Base-by-base conservation (phyloP, 352 stramenopile genomes). In the Aphanomyces cochlioides region DNA sequence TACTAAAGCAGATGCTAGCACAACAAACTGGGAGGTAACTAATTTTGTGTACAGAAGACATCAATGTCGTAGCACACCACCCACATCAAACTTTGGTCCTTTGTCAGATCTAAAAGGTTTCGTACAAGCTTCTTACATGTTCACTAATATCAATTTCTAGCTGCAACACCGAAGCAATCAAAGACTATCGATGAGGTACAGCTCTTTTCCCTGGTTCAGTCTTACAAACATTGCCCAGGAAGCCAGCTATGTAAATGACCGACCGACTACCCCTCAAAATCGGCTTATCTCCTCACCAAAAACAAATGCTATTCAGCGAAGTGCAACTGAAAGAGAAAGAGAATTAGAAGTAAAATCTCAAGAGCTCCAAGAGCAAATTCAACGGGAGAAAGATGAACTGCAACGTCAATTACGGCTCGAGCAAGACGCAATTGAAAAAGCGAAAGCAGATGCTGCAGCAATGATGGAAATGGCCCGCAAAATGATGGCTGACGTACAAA, bases 1-100 rank as follows among this genome's bases (percentile, higher is more conserved):
- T 82, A 10, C 82, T 97, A 21, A 81, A 90, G 59, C 88, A 95
- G 74, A 77, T 95, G 72, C 81, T 95, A 13, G 85, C 64, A 8
- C 50, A 70, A 15, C 64, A 70, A 60, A 60, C 59, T 36, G 54
- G 36, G 17, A 34, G 19, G 64, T 70, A 43, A 10, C 38, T 47
- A 5, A 7, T 5, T 34, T 12, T 47, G 6, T 10, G 37, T 37
- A 37, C 50, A 1, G 15, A 58, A 58, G 15, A 61, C n/a, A 37
- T 41, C 54, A 37, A 21, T 37, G 4, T 19, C 7, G 34, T 39
- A 61, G 54, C 21, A 61, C 64, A 21, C 64, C 64, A 2, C 64
- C 47, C 28, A 21, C 36, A 34, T 54, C 43, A 50, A 21, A 47
- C 19, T 17, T n/a, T 28, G 12, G 40, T 2, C 19, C 59, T 40